Evolutionary conservation across 2,329 filamentous ascomycete species (phyloP), one percentile per base, ranked within the genome.

Genomic region (Phoma sp.): DNA sequence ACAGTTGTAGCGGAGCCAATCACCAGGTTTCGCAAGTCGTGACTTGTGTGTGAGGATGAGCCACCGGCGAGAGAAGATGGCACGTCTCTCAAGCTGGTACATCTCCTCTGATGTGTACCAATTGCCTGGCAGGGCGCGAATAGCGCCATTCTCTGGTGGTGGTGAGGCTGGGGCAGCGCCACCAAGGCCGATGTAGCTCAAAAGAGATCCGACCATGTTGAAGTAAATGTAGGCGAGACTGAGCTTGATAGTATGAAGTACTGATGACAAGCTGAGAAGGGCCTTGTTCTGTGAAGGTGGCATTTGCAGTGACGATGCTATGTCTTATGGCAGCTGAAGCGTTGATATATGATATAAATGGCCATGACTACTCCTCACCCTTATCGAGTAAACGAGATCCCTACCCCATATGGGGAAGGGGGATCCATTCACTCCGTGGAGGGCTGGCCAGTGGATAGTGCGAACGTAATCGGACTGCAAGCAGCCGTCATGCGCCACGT

Each of bases 21-120:
- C 82, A 5, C 85, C 85, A 6, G 76, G 62, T 42, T 84, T 80
- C 52, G 69, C 67, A 34, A 85, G 73, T 50, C 83, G 77, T 48
- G 74, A 74, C 60, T 79, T 75, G 76, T 86, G 78, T 47, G 83
- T 85, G 21, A 81, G 79, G 36, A 84, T 78, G 29, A 83, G 77
- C 83, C 83, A 85, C 62, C 81, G 80, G 60, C 78, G 77, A 32
- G 83, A 85, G 64, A 83, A 81, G 23, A 83, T 76, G 1, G 79
- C 78, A 26, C 81, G 76, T 45, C 74, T 73, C 62, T 83, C 81
- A 4, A 83, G 70, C 28, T 78, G 72, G 50, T 79, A 83, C 36
- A 78, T 70, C 21, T 77, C 74, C 11, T 71, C 71, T 25, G 75
- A 76, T 18, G 70, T 77, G 40, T 71, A 76, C 74, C 74, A 76